phyloP scores from a whole-genome alignment of 2,329 filamentous ascomycete species.

The Aspergillus floridensis region DNA sequence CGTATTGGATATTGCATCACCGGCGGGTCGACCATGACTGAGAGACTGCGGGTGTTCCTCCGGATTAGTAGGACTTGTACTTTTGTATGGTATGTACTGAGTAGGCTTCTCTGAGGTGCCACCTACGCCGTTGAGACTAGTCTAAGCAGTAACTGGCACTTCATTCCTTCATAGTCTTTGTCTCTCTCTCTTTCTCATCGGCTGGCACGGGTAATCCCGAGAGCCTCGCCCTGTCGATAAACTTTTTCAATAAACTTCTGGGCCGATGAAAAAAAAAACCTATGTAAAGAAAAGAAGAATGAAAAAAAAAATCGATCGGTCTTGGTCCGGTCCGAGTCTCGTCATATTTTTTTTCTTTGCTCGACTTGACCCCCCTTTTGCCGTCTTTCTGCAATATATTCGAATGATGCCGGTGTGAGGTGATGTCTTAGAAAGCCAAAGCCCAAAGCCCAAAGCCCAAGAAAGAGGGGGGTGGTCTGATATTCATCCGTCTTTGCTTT shows the following conservation, averaged over 20 bases:
- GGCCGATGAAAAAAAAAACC: background rate
- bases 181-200: background rate
- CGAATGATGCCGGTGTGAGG: background rate
- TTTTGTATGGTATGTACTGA: too few relatives aligned
- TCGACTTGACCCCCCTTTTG: background rate
- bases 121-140: background rate
- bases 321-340: background rate
- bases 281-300: background rate
- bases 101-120: too few relatives aligned
- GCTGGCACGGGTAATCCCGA: background rate
- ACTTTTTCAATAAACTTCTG: background rate
- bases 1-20: background rate
- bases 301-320: background rate
- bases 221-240: background rate
- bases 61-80: too few relatives aligned
- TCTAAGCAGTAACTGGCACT: background rate
- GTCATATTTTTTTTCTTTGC: background rate
- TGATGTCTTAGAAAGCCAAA: background rate
- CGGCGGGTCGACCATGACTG: background rate
- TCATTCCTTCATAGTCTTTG: background rate
- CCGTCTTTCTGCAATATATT: background rate
- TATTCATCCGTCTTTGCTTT: background rate
- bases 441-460: too few relatives aligned
- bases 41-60: background rate
- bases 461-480: background rate